phyloP scores from a whole-genome alignment of 2,329 filamentous ascomycete species.

The Fusarium musae region DNA sequence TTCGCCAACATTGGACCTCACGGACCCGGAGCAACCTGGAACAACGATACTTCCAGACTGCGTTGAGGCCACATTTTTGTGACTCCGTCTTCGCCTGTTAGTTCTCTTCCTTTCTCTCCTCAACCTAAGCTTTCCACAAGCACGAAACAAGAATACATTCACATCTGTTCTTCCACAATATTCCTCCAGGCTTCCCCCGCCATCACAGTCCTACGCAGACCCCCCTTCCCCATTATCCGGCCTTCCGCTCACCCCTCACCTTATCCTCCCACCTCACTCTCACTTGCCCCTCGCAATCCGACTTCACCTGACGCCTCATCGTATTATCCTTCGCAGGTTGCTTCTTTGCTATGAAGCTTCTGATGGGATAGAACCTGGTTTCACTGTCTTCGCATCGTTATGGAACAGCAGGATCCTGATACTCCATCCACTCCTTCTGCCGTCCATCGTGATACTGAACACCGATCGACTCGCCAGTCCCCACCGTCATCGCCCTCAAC shows the following conservation, averaged over 20 bases:
- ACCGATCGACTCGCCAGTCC: conserved; percentile 40
- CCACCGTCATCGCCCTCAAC: conserved; percentile 36
- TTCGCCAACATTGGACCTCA: conserved; percentile 15
- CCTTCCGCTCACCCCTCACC: conserved; percentile 44
- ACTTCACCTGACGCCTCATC: conserved; percentile 38
- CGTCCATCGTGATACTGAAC: conserved; percentile 47
- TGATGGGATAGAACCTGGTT: conserved; percentile 43
- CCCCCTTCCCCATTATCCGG: conserved; percentile 42
- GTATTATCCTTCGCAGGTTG: conserved; percentile 35
- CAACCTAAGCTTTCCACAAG: conserved; percentile 7
- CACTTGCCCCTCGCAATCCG: conserved; percentile 41
- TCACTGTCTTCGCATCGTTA: conserved; percentile 56
- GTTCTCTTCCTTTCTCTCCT: conserved; percentile 21
- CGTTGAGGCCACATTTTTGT: conserved; percentile 19
- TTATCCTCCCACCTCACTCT: conserved; percentile 31
- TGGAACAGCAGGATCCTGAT: conserved; percentile 59
- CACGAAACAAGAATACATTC: conserved; percentile 11
- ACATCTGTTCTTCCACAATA: conserved; percentile 6
- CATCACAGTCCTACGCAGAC: conserved; percentile 32
- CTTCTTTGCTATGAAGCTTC: conserved; percentile 41
- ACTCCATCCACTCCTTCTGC: conserved; percentile 44
- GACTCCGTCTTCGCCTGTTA: conserved; percentile 25
- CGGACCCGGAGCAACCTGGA: conserved; percentile 32
- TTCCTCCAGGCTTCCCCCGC: conserved; percentile 25
- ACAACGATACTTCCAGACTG: conserved; percentile 29